Conservation (phyloP, 2,329 filamentous ascomycete species). For the Aotearoamyces nothofagi region DNA sequence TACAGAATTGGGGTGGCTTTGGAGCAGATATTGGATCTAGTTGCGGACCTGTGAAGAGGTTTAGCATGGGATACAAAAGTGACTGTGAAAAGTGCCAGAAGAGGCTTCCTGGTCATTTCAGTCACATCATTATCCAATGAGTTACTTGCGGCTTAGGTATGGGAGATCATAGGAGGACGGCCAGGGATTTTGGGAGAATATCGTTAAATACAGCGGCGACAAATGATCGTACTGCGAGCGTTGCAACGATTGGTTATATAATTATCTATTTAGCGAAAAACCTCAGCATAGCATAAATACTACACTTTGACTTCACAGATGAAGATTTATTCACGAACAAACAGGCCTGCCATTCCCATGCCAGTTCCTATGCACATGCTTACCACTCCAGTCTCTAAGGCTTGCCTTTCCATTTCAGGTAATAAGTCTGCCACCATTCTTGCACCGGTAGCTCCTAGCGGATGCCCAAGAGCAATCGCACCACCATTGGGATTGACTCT, state of each 20-base stretch:
- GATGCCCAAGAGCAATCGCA: slow-evolving; percentile 87
- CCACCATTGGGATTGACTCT: slow-evolving; percentile 86
- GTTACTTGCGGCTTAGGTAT: too few relatives aligned
- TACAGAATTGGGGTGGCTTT: slow-evolving; percentile 16
- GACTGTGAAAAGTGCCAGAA: slow-evolving; percentile 66
- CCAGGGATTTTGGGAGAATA: too few relatives aligned
- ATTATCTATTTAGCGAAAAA: too few relatives aligned
- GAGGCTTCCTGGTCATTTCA: slow-evolving; percentile 67
- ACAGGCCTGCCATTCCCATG: slow-evolving; percentile 61
- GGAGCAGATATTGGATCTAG: slow-evolving; percentile 8
- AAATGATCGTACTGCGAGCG: too few relatives aligned
- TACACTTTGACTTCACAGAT: slow-evolving; percentile 2
- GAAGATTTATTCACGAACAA: slow-evolving; percentile 48
- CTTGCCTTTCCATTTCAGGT: slow-evolving; percentile 48
- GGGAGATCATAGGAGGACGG: too few relatives aligned
- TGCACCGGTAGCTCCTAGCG: slow-evolving; percentile 76
- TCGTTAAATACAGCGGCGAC: too few relatives aligned
- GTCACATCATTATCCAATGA: slow-evolving; percentile 53
- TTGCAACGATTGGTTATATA: too few relatives aligned
- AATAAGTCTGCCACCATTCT: slow-evolving; percentile 57
- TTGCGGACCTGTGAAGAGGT: slow-evolving; percentile 43
- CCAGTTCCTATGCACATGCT: slow-evolving; percentile 82
- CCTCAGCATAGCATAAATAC: neutral
- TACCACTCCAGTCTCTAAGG: slow-evolving; percentile 65
- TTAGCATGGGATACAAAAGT: slow-evolving; percentile 64